Base-by-base conservation (phyloP, 805 yeast genomes). In the Hagleromyces aurorensis region DNA sequence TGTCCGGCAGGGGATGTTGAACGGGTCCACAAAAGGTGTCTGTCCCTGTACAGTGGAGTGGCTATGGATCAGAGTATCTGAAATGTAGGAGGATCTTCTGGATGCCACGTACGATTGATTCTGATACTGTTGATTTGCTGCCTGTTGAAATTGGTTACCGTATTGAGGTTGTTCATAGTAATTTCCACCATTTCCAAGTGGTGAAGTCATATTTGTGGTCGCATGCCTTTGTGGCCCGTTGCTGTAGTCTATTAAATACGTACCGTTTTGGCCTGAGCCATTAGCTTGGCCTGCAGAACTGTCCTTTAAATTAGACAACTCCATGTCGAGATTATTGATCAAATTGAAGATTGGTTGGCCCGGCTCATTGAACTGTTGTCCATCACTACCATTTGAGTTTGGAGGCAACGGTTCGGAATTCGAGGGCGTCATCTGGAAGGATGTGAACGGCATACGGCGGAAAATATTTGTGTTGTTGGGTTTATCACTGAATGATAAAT, bases 31-130 rank as follows among this genome's bases (percentile, higher is more conserved):
- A n/a, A 15, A 23, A n/a, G 14, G 25, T 13, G 25, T 16, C 9
- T 23, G 25, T 17, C 16, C 17, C 6, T 12, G 28, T 27, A 19
- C 16, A 21, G 15, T 14, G 16, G 13, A 20, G 20, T 49, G 46
- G 8, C 47, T 36, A 30, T 56, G 57, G 15, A 75, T 69, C 35
- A 72, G 62, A 3, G 69, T 59, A 46, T 78, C 89, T 2, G 86
- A 82, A 8, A 84, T 75, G 48, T 75, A 79, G 31, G 79, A 70
- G 9, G 87, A 85, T 55, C 91, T 68, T 55, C 91, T 66, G 7
- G 80, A 71, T 14, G 71, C 67, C 23, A 76, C 23, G 19, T 27
- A 38, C 21, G 20, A 19, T n/a, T 38, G 32, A 6, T 34, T 21
- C 16, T 31, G 32, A 20, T 29, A 25, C 22, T 32, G 38, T 18